Evolutionary conservation across 768 basidiomycete species (phyloP).

Genomic region (Pleurotus tuoliensis): DNA sequence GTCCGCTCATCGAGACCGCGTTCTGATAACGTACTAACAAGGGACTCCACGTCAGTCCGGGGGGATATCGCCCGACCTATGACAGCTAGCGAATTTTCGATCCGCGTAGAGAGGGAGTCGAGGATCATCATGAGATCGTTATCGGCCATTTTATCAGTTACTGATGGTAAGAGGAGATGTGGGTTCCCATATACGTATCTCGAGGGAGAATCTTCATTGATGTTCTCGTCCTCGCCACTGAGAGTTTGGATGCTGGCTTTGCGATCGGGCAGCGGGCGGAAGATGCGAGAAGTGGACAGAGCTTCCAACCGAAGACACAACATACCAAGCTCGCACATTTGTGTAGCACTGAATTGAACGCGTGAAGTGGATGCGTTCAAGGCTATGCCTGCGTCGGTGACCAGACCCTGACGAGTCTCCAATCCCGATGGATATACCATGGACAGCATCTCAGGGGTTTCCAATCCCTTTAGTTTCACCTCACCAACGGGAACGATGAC

Average conservation of each 20-base stretch:
- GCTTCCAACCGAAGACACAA: conserved; percentile 80
- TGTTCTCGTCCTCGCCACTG: conserved; percentile 2
- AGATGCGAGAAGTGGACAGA: conserved; percentile 58
- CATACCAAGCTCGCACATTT: conserved; percentile 69
- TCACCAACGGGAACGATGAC: conserved; percentile 79
- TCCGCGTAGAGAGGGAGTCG: conserved; percentile 69
- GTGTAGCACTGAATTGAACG: conserved; percentile 67
- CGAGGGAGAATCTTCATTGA: conserved; percentile 26
- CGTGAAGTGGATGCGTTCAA: conserved; percentile 39
- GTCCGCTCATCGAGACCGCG: conserved; percentile 46
- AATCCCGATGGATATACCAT: conserved; percentile 76
- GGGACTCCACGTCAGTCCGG: conserved; percentile 20
- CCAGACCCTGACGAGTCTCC: conserved; percentile 63
- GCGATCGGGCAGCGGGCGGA: conserved; percentile 41
- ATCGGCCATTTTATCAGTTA: conserved; percentile 69
- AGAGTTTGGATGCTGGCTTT: conserved; percentile 40
- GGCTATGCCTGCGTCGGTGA: conserved; percentile 25
- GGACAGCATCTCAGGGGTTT: conserved; percentile 86
- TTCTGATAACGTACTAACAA: conserved; percentile 31
- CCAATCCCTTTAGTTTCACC: conserved; percentile 90
- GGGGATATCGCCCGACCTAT: conserved; percentile 24
- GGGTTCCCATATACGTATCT: conserved; percentile 55
- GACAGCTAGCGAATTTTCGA: conserved; percentile 64
- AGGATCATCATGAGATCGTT: conserved; percentile 70
- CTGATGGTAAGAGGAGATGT: conserved; percentile 59